Evolutionary conservation across 129 eudicot genomes (phyloP).

Genomic region (Centrapalus pauciflorus): DNA sequence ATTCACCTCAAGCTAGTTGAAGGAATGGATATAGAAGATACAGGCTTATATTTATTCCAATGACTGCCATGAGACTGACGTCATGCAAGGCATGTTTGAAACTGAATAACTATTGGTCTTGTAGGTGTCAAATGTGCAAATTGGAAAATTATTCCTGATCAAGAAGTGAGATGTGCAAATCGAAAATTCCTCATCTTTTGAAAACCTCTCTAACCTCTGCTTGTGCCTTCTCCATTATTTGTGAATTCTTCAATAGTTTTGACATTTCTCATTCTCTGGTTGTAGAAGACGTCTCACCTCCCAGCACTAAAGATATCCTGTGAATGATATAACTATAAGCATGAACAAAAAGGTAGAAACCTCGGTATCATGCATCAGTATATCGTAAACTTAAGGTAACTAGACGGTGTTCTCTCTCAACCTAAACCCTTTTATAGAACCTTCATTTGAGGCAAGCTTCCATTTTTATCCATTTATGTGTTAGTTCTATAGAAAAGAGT

Average conservation of each 20-base stretch:
- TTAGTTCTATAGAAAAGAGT: not conserved
- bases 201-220: conserved; percentile 12
- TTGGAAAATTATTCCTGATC: too few species aligned
- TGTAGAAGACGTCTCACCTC: conserved; percentile 16
- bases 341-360: conserved; percentile 5
- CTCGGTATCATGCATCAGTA: too few species aligned
- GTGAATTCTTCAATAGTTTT: conserved; percentile 15
- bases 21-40: not conserved
- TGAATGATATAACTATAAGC: not conserved
- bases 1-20: not conserved
- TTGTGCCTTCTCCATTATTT: conserved; percentile 11
- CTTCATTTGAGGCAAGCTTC: too few species aligned
- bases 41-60: not conserved
- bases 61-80: not conserved
- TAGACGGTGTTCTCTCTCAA: too few species aligned
- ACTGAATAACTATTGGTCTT: too few species aligned
- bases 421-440: too few species aligned
- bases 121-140: too few species aligned
- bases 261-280: conserved; percentile 15
- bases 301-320: conserved; percentile 20
- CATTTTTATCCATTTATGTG: too few species aligned
- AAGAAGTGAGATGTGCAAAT: too few species aligned
- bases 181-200: not conserved
- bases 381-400: too few species aligned
- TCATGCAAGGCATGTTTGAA: not conserved